Evolutionary conservation across 2,329 filamentous ascomycete genomes (phyloP).

Genomic region (Microthyrium microscopicum): DNA sequence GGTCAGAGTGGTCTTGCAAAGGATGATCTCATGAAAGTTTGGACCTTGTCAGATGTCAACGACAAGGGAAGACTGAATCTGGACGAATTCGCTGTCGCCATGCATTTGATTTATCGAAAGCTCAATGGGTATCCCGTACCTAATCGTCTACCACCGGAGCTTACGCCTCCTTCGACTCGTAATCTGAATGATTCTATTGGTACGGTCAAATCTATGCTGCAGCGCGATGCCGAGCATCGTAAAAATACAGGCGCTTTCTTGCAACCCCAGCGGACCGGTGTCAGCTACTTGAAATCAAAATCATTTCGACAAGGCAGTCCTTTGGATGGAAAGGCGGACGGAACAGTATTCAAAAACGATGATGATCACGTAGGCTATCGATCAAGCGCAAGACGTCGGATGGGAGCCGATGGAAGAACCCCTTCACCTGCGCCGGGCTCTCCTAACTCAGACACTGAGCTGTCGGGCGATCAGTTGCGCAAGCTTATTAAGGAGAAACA

Average conservation of each 20-base stretch:
- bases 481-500: slow-evolving; percentile 94
- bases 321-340: slow-evolving; percentile 61
- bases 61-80: slow-evolving; percentile 90
- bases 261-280: slow-evolving; percentile 90
- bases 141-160: slow-evolving; percentile 70
- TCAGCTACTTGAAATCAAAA: slow-evolving; percentile 91
- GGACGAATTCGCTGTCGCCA: slow-evolving; percentile 94
- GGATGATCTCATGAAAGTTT: slow-evolving; percentile 75
- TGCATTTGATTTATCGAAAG: slow-evolving; percentile 97
- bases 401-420: slow-evolving; percentile 49
- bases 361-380: slow-evolving; percentile 79
- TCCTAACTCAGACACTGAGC: slow-evolving; percentile 52
- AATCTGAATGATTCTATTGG: slow-evolving; percentile 89
- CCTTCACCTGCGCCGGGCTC: slow-evolving; percentile 55
- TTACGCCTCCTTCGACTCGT: slow-evolving; percentile 84
- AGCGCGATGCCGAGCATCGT: slow-evolving; percentile 73
- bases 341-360: slow-evolving; percentile 92
- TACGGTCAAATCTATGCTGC: slow-evolving; percentile 76
- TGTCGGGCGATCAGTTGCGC: slow-evolving; percentile 70
- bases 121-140: slow-evolving; percentile 91
- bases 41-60: slow-evolving; percentile 85
- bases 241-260: slow-evolving; percentile 82
- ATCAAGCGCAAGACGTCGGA: slow-evolving; percentile 77
- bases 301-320: slow-evolving; percentile 61
- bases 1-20: slow-evolving; percentile 90